Percentiles rank a stretch among this genome's conserved stretches.
These are phyloP conservation scores for Auricularia cornea DNA, from an alignment of 768 basidiomycete species.

Conservation along the genomic window DNA sequence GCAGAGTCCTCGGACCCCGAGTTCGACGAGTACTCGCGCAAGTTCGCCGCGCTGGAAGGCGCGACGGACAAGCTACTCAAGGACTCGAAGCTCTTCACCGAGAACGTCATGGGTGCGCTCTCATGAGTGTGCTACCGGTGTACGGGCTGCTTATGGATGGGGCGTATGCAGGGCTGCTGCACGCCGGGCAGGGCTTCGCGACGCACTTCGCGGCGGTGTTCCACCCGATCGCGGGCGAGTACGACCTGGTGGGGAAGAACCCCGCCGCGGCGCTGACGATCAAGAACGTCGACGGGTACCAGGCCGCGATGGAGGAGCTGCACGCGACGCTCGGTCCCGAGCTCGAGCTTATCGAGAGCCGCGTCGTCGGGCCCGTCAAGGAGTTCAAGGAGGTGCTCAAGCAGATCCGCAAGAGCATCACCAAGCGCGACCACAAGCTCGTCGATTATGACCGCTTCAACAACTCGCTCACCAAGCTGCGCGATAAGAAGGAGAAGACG, in stretches of 20 bases:
- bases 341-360: conserved; percentile 85
- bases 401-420: conserved; percentile 85
- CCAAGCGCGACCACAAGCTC: conserved; percentile 96
- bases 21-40: conserved; percentile 78
- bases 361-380: conserved; percentile 78
- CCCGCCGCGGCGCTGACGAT: conserved; percentile 74
- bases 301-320: conserved; percentile 74
- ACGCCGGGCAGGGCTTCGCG: conserved; percentile 52
- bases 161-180: conserved; percentile 64
- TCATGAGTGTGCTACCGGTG: too few relatives aligned
- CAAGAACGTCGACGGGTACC: conserved; percentile 64
- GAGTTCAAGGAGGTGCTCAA: conserved; percentile 85
- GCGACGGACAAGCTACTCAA: conserved; percentile 86
- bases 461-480: conserved; percentile 87
- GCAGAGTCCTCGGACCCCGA: conserved; percentile 77
- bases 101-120: conserved; percentile 62
- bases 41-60: conserved; percentile 69
- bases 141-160: too few relatives aligned
- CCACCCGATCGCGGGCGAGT: conserved; percentile 64
- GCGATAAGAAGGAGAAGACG: conserved; percentile 98
- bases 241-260: conserved; percentile 67
- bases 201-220: conserved; percentile 56
- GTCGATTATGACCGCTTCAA: conserved; percentile 94
- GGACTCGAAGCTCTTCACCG: conserved; percentile 81
- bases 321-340: conserved; percentile 74